phyloP scores from a whole-genome alignment of 805 yeast genomes.

The Pichia sporocuriosa region DNA sequence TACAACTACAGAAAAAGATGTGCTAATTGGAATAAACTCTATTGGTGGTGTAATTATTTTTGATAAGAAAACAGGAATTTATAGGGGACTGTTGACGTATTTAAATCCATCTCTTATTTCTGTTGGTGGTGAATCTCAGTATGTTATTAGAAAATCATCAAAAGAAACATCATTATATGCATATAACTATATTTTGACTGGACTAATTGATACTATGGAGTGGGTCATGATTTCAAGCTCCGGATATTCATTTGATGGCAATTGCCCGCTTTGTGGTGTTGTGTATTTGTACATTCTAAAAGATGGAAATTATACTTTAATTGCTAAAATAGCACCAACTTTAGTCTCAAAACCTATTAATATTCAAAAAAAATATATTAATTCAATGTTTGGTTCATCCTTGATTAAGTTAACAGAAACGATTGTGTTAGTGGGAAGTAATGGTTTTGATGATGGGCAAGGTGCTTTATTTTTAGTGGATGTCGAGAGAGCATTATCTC shows the following conservation, averaged over 20 bases:
- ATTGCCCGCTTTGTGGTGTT: slow-evolving; percentile 36
- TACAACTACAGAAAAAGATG: slow-evolving; percentile 20
- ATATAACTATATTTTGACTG: slow-evolving; percentile 21
- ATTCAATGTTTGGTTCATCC: slow-evolving; percentile 20
- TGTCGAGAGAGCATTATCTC: slow-evolving; percentile 15
- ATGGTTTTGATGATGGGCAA: slow-evolving; percentile 28
- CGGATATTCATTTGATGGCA: slow-evolving; percentile 20
- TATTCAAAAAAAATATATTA: neutral
- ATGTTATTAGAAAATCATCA: slow-evolving; percentile 15
- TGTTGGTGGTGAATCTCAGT: neutral
- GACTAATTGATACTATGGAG: slow-evolving; percentile 12
- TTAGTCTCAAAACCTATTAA: neutral
- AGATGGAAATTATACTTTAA: slow-evolving; percentile 3
- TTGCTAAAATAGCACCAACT: slow-evolving; percentile 16
- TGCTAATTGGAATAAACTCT: slow-evolving; percentile 35
- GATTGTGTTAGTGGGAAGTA: slow-evolving; percentile 32
- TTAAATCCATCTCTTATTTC: neutral
- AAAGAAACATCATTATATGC: slow-evolving; percentile 26
- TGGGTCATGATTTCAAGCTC: slow-evolving; percentile 29
- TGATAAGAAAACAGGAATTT: slow-evolving; percentile 14
- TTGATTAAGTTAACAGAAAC: slow-evolving; percentile 12
- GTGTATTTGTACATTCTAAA: slow-evolving; percentile 25
- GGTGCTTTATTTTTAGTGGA: slow-evolving; percentile 43
- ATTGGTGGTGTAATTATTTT: slow-evolving; percentile 33
- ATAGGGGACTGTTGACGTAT: neutral